Evolutionary conservation across 192 early-diverging fungal genomes (phyloP).

Genomic region (Chytriomyces sp.): DNA sequence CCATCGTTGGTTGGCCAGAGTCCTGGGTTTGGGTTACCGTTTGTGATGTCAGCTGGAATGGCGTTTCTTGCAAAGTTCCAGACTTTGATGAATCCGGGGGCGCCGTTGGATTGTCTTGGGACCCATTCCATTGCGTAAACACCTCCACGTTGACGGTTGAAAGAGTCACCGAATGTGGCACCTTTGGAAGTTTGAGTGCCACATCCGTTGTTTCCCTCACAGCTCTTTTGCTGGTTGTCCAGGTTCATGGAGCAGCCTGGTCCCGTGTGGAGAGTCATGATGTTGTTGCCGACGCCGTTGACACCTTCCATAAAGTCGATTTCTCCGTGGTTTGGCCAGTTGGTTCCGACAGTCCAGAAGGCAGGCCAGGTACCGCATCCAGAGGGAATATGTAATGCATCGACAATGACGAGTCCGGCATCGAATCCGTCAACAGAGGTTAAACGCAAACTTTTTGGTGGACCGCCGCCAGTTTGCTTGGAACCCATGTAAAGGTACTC

Average conservation of each 20-base stretch:
- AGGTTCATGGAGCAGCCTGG: slow-evolving; percentile 44
- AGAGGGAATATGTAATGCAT: slow-evolving; percentile 41
- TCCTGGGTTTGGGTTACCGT: slow-evolving; percentile 41
- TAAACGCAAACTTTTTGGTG: slow-evolving; percentile 38
- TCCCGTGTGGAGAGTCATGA: slow-evolving; percentile 44
- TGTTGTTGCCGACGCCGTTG: slow-evolving; percentile 37
- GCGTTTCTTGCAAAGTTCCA: slow-evolving; percentile 40
- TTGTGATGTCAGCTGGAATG: slow-evolving; percentile 47
- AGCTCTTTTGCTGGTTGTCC: background rate
- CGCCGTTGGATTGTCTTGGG: background rate
- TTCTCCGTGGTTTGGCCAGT: slow-evolving; percentile 55
- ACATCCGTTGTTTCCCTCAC: slow-evolving; percentile 28
- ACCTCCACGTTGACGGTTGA: slow-evolving; percentile 48
- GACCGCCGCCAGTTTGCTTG: slow-evolving; percentile 3
- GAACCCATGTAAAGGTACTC: background rate
- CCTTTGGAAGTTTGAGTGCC: slow-evolving; percentile 2
- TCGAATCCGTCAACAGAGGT: slow-evolving; percentile 29
- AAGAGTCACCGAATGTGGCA: slow-evolving; percentile 36
- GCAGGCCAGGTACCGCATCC: slow-evolving; percentile 62
- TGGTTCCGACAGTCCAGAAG: slow-evolving; percentile 52
- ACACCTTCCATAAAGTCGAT: slow-evolving; percentile 59
- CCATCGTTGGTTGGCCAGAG: slow-evolving; percentile 34
- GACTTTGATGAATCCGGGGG: slow-evolving; percentile 42
- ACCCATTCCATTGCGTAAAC: slow-evolving; percentile 49
- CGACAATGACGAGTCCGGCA: slow-evolving; percentile 25